phyloP scores from a whole-genome alignment of 2,329 filamentous ascomycete genomes.

The Dothidotthia symphoricarpi region DNA sequence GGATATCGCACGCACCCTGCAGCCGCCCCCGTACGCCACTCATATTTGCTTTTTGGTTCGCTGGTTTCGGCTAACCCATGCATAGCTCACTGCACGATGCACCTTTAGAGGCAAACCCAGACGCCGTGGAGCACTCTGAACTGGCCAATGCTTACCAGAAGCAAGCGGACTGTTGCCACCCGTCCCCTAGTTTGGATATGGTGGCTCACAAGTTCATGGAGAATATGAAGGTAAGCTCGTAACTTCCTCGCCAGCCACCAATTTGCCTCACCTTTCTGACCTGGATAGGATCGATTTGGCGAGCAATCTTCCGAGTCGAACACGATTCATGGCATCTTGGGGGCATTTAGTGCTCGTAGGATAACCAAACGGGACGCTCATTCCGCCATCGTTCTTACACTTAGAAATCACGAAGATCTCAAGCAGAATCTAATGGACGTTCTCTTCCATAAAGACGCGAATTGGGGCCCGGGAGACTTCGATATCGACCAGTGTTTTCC shows the following conservation, averaged over 20 bases:
- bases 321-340: conserved; percentile 17
- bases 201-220: conserved; percentile 17
- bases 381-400: conserved; percentile 15
- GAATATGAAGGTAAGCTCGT: conserved; percentile 18
- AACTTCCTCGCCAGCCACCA: background rate
- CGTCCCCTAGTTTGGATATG: conserved; percentile 3
- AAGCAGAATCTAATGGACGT: conserved; percentile 22
- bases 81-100: too few relatives aligned
- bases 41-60: too few relatives aligned
- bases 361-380: conserved; percentile 25
- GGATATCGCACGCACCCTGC: background rate
- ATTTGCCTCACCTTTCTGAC: background rate
- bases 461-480: conserved; percentile 23
- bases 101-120: too few relatives aligned
- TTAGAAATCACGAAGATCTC: conserved; percentile 22
- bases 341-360: conserved; percentile 15
- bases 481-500: conserved; percentile 4
- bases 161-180: background rate
- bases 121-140: background rate
- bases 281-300: conserved; percentile 25
- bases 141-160: background rate
- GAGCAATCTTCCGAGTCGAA: conserved; percentile 17
- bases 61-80: too few relatives aligned
- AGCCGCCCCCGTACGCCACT: background rate
- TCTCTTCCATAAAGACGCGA: conserved; percentile 23